Percentiles rank a stretch among this genome's conserved stretches.
phyloP scores from a whole-genome alignment of 2,329 filamentous ascomycete genomes.

The Shiraia sp. region DNA sequence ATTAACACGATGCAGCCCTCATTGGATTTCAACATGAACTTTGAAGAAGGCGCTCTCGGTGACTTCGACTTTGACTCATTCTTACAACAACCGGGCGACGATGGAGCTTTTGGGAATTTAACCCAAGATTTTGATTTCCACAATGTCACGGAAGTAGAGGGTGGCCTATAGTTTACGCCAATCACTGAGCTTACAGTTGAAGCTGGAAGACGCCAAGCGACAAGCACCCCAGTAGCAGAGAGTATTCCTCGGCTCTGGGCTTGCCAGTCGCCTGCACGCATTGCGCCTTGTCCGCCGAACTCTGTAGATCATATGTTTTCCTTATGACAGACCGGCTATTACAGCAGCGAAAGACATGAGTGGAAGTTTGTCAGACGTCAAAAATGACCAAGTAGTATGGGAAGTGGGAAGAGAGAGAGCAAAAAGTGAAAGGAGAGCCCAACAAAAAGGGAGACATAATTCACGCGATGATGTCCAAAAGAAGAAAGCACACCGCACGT shows the following conservation, averaged over 20 bases:
- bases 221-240: no score
- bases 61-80: conserved; percentile 71
- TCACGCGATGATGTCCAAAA: no score
- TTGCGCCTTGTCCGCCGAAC: conserved; percentile 2
- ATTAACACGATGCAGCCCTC: conserved; percentile 38
- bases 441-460: no score
- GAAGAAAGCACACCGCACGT: no score
- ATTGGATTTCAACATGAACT: conserved; percentile 46
- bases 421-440: no score
- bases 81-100: conserved; percentile 60
- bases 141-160: conserved; percentile 32
- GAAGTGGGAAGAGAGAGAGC: no score
- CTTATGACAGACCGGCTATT: no score
- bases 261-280: neutral
- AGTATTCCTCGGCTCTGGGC: no score
- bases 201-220: no score
- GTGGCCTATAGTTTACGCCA: conserved; percentile 2
- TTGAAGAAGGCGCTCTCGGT: conserved; percentile 63
- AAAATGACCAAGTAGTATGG: no score
- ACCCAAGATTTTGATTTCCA: conserved; percentile 42
- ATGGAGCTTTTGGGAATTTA: conserved; percentile 40
- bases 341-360: no score
- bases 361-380: no score
- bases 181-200: neutral
- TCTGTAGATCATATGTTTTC: neutral